phyloP scores from a whole-genome alignment of 768 basidiomycete genomes.

The Mycena venus region DNA sequence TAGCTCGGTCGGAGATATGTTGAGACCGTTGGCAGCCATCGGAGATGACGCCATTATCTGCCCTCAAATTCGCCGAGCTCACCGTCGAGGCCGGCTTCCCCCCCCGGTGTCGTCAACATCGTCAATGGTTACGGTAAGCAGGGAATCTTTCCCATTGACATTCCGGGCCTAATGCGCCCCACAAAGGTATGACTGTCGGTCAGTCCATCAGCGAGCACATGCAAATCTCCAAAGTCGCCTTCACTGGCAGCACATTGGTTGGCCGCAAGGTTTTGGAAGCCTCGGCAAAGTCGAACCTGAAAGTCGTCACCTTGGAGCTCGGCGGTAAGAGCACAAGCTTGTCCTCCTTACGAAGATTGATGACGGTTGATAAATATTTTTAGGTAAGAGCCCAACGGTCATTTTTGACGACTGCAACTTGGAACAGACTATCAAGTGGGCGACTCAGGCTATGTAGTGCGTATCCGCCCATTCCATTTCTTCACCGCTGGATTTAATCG shows the following conservation, averaged over 20 bases:
- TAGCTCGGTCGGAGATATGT: not conserved
- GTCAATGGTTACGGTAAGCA: conserved; percentile 72
- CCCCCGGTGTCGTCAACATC: conserved; percentile 79
- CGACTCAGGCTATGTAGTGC: conserved; percentile 79
- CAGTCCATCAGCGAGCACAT: conserved; percentile 72
- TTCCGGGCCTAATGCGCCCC: not conserved
- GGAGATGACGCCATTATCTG: too few relatives aligned
- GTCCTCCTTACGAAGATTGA: too few relatives aligned
- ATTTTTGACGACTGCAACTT: conserved; percentile 82
- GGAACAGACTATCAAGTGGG: conserved; percentile 81
- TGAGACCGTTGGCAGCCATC: conserved; percentile 56
- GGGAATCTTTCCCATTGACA: conserved; percentile 51
- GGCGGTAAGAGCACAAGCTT: conserved; percentile 89
- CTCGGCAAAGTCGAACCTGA: conserved; percentile 85
- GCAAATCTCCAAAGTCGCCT: conserved; percentile 78
- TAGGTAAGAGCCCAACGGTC: conserved; percentile 73
- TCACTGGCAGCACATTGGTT: conserved; percentile 87
- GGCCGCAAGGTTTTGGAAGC: conserved; percentile 87
- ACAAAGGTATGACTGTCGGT: conserved; percentile 58
- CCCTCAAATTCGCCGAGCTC: conserved; percentile 63
- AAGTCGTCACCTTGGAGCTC: conserved; percentile 86
- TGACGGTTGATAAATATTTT: too few relatives aligned
- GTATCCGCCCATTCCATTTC: conserved; percentile 34
- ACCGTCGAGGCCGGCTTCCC: conserved; percentile 78
- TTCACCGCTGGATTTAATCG: conserved; percentile 4